Conservation (phyloP, 2,329 filamentous ascomycete species). For the Beauveria sp. region DNA sequence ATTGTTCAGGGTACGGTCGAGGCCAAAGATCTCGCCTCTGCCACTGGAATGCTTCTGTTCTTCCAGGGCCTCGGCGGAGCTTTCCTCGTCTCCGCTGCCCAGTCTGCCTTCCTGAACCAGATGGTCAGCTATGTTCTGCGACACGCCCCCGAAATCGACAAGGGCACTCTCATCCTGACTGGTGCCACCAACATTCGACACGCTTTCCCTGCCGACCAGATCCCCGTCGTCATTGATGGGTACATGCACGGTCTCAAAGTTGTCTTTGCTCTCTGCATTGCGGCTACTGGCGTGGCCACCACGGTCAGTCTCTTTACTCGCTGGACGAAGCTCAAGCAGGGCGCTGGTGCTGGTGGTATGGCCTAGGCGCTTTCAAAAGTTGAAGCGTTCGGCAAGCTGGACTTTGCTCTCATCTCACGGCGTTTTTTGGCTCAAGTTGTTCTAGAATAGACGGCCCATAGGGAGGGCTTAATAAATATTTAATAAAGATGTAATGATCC, state of each 20-base stretch:
- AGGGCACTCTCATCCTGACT: constrained; percentile 29
- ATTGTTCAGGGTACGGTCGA: constrained; percentile 35
- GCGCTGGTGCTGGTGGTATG: constrained; percentile 21
- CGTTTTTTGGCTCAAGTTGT: too few relatives aligned
- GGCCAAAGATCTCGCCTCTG: constrained; percentile 35
- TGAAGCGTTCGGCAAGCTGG: too few relatives aligned
- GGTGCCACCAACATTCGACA: constrained; percentile 49
- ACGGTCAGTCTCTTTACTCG: constrained; percentile 25
- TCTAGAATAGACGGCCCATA: too few relatives aligned
- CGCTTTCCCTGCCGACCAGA: constrained; percentile 38
- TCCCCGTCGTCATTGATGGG: constrained; percentile 46
- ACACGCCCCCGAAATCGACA: constrained; percentile 29
- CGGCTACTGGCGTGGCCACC: constrained; percentile 36
- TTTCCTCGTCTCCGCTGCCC: constrained; percentile 40
- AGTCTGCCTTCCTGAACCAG: constrained; percentile 39
- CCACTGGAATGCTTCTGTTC: constrained; percentile 41
- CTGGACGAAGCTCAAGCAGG: constrained; percentile 31
- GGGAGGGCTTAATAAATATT: too few relatives aligned
- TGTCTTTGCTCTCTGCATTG: constrained; percentile 47
- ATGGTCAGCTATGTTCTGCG: constrained; percentile 28
- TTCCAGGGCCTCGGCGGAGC: constrained; percentile 44
- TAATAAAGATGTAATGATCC: too few relatives aligned
- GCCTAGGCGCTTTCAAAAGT: constrained; percentile 16
- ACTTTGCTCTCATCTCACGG: too few relatives aligned
- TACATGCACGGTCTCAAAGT: constrained; percentile 61